Percentiles rank a stretch among this genome's conserved stretches.
These are phyloP conservation scores for Nakazawaea ishiwadae DNA, from an alignment of 805 yeast species.

Conservation along the genomic window DNA sequence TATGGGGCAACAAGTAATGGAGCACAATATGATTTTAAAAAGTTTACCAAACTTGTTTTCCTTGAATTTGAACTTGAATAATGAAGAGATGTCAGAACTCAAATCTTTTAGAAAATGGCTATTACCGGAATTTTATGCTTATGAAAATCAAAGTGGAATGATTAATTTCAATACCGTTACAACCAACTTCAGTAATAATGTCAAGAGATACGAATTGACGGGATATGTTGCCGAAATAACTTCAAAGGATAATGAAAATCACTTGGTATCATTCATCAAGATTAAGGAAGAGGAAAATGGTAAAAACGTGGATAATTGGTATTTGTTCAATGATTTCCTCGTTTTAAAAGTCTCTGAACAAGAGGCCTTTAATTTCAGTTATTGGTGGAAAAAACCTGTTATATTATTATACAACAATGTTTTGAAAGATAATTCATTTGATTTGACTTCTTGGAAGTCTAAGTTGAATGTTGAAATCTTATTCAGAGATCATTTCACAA, in stretches of 20 bases:
- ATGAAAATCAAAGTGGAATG: slow-evolving; percentile 32
- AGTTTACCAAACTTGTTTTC: slow-evolving; percentile 62
- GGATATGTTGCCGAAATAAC: slow-evolving; percentile 70
- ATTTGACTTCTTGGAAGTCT: slow-evolving; percentile 46
- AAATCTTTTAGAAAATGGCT: slow-evolving; percentile 54
- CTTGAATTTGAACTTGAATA: slow-evolving; percentile 51
- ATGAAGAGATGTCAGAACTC: slow-evolving; percentile 50
- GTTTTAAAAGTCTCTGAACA: slow-evolving; percentile 69
- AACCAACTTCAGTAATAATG: slow-evolving; percentile 21
- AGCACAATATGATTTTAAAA: slow-evolving; percentile 45
- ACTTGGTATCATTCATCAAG: slow-evolving; percentile 55
- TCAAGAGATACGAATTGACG: slow-evolving; percentile 49
- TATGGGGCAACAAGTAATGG: slow-evolving; percentile 49
- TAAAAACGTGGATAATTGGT: slow-evolving; percentile 48
- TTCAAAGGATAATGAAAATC: slow-evolving; percentile 53
- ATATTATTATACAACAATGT: slow-evolving; percentile 59
- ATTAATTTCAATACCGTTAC: slow-evolving; percentile 28
- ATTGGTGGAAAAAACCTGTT: slow-evolving; percentile 83
- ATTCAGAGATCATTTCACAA: slow-evolving; percentile 71
- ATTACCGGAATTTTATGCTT: slow-evolving; percentile 53
- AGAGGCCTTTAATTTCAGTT: slow-evolving; percentile 71
- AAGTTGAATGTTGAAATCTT: slow-evolving; percentile 59
- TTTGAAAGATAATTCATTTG: slow-evolving; percentile 33
- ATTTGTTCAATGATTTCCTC: slow-evolving; percentile 84
- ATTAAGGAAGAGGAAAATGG: slow-evolving; percentile 29